These are phyloP conservation scores for Auricularia sp. DNA, from an alignment of 768 basidiomycete species.

Conservation along the genomic window DNA sequence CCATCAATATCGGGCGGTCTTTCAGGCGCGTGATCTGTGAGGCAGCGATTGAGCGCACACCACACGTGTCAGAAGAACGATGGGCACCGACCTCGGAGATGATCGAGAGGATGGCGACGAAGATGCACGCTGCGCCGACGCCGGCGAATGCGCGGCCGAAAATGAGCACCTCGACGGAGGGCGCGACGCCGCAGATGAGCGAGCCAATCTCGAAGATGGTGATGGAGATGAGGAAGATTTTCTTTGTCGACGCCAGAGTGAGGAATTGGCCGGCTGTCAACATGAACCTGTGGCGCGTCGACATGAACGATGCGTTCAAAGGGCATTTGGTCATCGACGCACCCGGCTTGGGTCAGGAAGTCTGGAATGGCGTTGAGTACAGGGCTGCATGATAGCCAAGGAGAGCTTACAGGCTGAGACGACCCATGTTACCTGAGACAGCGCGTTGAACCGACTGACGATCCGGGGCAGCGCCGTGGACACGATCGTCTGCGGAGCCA, in stretches of 20 bases:
- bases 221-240: conserved; percentile 15
- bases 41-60: background rate
- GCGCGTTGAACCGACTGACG: conserved; percentile 19
- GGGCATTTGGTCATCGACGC: background rate
- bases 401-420: conserved; percentile 8
- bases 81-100: conserved; percentile 11
- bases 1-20: conserved; percentile 27
- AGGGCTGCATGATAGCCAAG: background rate
- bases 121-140: conserved; percentile 26
- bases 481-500: conserved; percentile 23
- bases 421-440: conserved; percentile 20
- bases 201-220: conserved; percentile 35
- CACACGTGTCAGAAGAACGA: background rate
- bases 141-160: conserved; percentile 38
- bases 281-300: conserved; percentile 12
- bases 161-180: conserved; percentile 21
- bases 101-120: conserved; percentile 15
- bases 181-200: conserved; percentile 16
- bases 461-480: conserved; percentile 21
- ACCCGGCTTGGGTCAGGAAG: conserved; percentile 18
- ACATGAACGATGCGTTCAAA: background rate
- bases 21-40: conserved; percentile 18
- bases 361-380: conserved; percentile 8
- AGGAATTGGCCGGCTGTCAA: conserved; percentile 22
- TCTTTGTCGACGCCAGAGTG: conserved; percentile 22